Base-by-base conservation (phyloP, 2,329 filamentous ascomycete genomes). In the Calonectria pteridis region DNA sequence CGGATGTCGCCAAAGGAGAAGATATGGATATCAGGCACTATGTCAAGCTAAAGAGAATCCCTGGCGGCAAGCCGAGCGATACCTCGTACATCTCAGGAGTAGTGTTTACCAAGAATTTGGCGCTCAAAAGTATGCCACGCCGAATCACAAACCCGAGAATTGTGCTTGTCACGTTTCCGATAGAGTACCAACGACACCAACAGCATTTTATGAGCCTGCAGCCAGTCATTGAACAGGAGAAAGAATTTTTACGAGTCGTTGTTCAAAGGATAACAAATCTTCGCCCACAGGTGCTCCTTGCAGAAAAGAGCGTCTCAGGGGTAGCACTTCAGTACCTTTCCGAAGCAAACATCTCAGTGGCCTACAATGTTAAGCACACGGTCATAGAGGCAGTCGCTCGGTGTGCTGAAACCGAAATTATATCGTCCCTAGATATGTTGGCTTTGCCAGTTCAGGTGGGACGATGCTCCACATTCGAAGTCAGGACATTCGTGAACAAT, bases 21-120 rank as follows among this genome's bases (percentile, higher is more conserved):
- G 94, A 97, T 81, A 98, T 99, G 89, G 97, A 99, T 82, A 97
- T 99, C 73, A 91, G 97, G 4, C 96, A 98, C 82, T 99, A 98
- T 81, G 95, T 99, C 75, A 99, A 99, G 83, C 86, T 99, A 35
- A 99, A 99, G 83, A 98, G 97, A 82, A 97, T 99, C 16, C 94
- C 96, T 0, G 96, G 97, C 20, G 96, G 96, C 20, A 93, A 91
- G 76, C 96, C 96, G 23, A 93, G 94, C 29, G 96, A 99, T 84
- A 98, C 96, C 9, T 93, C 93, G n/a, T 99, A 99, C 83, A 94
- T 98, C 20, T 98, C 97, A 13, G 97, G 97, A 0, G 93, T 99
- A 11, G 96, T 99, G 1, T 99, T 99, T 83, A 97, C 95, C 16
- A 99, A 99, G 83, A 99, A 99, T 76, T 87, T 99, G 65, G 97